These are phyloP conservation scores for Coix lacrymajobi DNA, from an alignment of 176 grass and related monocot genomes.

Conservation along the genomic window DNA sequence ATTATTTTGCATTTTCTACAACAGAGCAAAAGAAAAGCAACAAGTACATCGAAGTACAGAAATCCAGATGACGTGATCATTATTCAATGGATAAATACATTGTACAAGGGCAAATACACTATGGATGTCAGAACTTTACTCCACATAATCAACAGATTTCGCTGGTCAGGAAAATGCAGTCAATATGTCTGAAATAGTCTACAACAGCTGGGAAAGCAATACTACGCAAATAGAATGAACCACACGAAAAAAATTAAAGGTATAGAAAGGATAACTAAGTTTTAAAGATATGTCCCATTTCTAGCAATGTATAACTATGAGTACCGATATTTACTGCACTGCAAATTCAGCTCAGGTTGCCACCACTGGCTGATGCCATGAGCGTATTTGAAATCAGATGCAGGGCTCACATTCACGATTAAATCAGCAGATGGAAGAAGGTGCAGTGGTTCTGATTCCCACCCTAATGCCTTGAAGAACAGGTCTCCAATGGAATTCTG, in stretches of 20 bases:
- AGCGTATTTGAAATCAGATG: slow-evolving; percentile 67
- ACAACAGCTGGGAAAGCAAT: neutral
- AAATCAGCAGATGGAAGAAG: slow-evolving; percentile 91
- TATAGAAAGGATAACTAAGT: neutral
- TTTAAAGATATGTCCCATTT: neutral
- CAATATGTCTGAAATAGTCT: slow-evolving; percentile 9
- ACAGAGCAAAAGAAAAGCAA: neutral
- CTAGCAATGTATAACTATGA: slow-evolving; percentile 13
- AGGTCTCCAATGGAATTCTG: slow-evolving; percentile 77
- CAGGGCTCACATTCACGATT: slow-evolving; percentile 58
- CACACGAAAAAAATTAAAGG: slow-evolving; percentile 6
- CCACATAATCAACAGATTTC: slow-evolving; percentile 1
- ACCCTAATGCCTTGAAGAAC: slow-evolving; percentile 70
- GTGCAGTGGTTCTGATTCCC: slow-evolving; percentile 87
- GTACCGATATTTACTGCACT: slow-evolving; percentile 60
- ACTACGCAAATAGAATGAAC: neutral
- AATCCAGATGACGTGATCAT: neutral
- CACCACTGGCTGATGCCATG: slow-evolving; percentile 97
- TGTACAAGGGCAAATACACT: neutral
- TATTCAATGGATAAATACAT: neutral
- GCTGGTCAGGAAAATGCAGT: neutral
- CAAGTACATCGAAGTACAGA: neutral
- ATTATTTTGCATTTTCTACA: neutral
- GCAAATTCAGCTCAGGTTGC: slow-evolving; percentile 59
- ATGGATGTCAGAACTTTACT: neutral